These are phyloP conservation scores for Isoetes engelmannii DNA, from an alignment of 83 land plant genomes.

Conservation along the genomic window DNA sequence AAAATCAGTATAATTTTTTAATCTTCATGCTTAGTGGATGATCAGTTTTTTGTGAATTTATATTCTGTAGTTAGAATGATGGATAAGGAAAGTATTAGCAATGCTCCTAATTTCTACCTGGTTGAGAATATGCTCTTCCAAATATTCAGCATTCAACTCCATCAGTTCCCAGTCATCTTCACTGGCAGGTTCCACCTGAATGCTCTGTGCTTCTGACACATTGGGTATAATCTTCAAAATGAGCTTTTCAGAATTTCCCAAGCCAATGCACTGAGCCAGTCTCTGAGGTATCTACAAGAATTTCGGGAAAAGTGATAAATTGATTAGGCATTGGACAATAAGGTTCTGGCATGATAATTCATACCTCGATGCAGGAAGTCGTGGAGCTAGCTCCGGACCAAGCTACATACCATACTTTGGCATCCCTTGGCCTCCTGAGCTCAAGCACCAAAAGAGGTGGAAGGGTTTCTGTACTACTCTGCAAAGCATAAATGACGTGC, in stretches of 20 bases:
- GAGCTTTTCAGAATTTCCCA: conserved; percentile 46
- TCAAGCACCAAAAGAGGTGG: conserved; percentile 20
- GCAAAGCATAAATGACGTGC: conserved; percentile 9
- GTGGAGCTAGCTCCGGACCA: conserved; percentile 32
- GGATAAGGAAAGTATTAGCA: neutral
- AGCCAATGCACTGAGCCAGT: conserved; percentile 68
- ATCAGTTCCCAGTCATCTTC: conserved; percentile 96
- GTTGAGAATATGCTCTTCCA: conserved; percentile 58
- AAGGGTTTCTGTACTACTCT: neutral
- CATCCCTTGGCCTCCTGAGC: conserved; percentile 10
- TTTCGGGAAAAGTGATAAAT: neutral
- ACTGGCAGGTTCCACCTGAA: conserved; percentile 73
- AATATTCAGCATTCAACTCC: conserved; percentile 71
- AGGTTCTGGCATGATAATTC: neutral
- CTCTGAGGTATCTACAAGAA: conserved; percentile 50
- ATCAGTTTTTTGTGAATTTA: too few species aligned
- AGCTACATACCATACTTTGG: conserved; percentile 22
- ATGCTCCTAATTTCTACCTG: conserved; percentile 41
- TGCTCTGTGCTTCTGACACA: conserved; percentile 59
- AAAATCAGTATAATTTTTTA: too few species aligned
- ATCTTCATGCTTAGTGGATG: too few species aligned
- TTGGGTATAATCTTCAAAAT: conserved; percentile 41
- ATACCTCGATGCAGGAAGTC: conserved; percentile 30
- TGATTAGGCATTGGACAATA: neutral
- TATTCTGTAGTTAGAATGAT: too few species aligned